These are phyloP conservation scores for Naganishia antarctica DNA, from an alignment of 768 basidiomycete genomes.

Conservation along the genomic window DNA sequence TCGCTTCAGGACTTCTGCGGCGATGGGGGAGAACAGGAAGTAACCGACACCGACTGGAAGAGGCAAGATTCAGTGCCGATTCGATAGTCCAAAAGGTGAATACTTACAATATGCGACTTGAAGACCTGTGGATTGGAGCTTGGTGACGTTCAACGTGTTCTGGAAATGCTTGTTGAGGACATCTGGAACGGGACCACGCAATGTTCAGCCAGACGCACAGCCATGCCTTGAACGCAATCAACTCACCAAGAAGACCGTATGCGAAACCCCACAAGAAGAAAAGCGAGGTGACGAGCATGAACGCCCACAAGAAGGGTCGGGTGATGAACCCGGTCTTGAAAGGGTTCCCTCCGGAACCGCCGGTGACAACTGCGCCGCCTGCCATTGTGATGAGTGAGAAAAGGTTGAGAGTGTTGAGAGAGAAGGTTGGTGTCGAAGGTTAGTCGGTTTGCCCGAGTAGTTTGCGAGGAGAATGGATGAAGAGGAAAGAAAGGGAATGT, in stretches of 20 bases:
- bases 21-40: slow-evolving; percentile 54
- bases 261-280: slow-evolving; percentile 30
- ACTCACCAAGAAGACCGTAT: slow-evolving; percentile 28
- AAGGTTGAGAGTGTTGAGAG: slow-evolving; percentile 13
- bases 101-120: slow-evolving; percentile 65
- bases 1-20: slow-evolving; percentile 34
- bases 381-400: slow-evolving; percentile 36
- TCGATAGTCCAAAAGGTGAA: slow-evolving; percentile 44
- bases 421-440: neutral
- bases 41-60: slow-evolving; percentile 56
- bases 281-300: slow-evolving; percentile 26
- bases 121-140: slow-evolving; percentile 67
- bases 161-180: slow-evolving; percentile 62
- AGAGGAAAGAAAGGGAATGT: neutral
- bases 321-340: slow-evolving; percentile 42
- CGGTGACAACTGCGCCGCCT: slow-evolving; percentile 43
- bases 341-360: slow-evolving; percentile 42
- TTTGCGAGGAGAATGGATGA: neutral
- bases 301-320: slow-evolving; percentile 50
- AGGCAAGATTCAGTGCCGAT: slow-evolving; percentile 40
- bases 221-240: slow-evolving; percentile 9
- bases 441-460: neutral
- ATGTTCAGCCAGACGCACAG: neutral
- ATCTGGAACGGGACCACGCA: slow-evolving; percentile 23
- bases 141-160: slow-evolving; percentile 61